Conservation (phyloP, 2,329 filamentous ascomycete genomes). For the Arthrobotrys conoides region DNA sequence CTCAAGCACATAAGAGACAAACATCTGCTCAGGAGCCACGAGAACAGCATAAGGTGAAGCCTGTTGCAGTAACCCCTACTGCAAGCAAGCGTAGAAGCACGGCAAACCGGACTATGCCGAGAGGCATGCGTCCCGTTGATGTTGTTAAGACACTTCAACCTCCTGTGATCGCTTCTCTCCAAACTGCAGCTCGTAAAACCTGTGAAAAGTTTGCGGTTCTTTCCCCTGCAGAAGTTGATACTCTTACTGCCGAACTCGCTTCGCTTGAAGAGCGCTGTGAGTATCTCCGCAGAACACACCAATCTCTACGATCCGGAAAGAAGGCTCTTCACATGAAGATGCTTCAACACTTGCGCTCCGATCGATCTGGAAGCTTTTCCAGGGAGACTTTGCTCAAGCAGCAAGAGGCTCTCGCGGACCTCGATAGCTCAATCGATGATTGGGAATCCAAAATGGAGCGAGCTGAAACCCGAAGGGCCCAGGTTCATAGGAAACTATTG, state of each 20-base stretch:
- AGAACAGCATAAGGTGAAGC: slow-evolving; percentile 43
- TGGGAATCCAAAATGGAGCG: slow-evolving; percentile 83
- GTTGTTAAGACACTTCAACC: slow-evolving; percentile 70
- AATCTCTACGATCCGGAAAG: slow-evolving; percentile 80
- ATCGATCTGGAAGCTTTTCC: slow-evolving; percentile 79
- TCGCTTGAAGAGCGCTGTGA: slow-evolving; percentile 83
- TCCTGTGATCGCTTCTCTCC: slow-evolving; percentile 71
- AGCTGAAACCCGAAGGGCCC: slow-evolving; percentile 81
- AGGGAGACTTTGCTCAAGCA: slow-evolving; percentile 82
- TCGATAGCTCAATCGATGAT: slow-evolving; percentile 83
- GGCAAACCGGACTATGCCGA: slow-evolving; percentile 72
- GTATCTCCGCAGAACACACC: slow-evolving; percentile 82
- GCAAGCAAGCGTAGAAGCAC: slow-evolving; percentile 59
- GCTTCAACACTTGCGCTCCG: slow-evolving; percentile 81
- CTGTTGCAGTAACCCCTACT: slow-evolving; percentile 37
- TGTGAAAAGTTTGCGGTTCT: slow-evolving; percentile 77
- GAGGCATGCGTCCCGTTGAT: slow-evolving; percentile 73
- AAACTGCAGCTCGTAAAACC: slow-evolving; percentile 75
- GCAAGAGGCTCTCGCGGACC: slow-evolving; percentile 82
- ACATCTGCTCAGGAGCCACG: slow-evolving; percentile 38
- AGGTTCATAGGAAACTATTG: slow-evolving; percentile 82
- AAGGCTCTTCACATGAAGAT: slow-evolving; percentile 83
- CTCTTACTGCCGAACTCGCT: slow-evolving; percentile 79
- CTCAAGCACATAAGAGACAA: slow-evolving; percentile 42
- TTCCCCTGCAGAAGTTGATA: slow-evolving; percentile 74